These are phyloP conservation scores for Pisolithus albus DNA, from an alignment of 768 basidiomycete genomes.

Conservation along the genomic window DNA sequence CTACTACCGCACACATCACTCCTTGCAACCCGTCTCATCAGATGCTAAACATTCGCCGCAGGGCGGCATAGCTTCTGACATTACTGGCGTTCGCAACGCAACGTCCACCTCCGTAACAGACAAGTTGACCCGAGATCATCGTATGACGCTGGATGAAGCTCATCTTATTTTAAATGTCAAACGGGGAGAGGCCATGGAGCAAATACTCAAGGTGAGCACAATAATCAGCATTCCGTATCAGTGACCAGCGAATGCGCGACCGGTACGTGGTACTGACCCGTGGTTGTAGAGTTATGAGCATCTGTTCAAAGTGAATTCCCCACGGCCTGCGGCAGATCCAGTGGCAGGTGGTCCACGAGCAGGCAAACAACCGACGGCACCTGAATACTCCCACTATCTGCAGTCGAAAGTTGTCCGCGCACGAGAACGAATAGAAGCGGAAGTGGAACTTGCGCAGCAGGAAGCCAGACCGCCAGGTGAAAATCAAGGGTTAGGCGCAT, in stretches of 20 bases:
- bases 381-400: slow-evolving; percentile 78
- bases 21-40: slow-evolving; percentile 23
- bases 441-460: slow-evolving; percentile 36
- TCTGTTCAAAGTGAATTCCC: slow-evolving; percentile 85
- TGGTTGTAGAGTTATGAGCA: slow-evolving; percentile 77
- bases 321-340: slow-evolving; percentile 47
- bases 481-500: slow-evolving; percentile 13
- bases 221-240: not conserved
- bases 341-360: slow-evolving; percentile 32
- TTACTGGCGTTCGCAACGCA: slow-evolving; percentile 67
- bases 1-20: not conserved
- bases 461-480: slow-evolving; percentile 8
- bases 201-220: slow-evolving; percentile 58
- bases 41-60: slow-evolving; percentile 83
- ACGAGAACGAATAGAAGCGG: slow-evolving; percentile 90
- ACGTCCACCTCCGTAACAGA: slow-evolving; percentile 72
- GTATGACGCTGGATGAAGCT: slow-evolving; percentile 95
- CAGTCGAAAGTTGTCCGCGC: slow-evolving; percentile 97
- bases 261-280: slow-evolving; percentile 1
- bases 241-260: not conserved
- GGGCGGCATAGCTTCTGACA: slow-evolving; percentile 57
- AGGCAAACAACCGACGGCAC: slow-evolving; percentile 37
- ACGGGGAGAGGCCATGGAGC: slow-evolving; percentile 61
- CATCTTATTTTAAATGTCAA: slow-evolving; percentile 87
- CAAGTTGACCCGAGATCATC: slow-evolving; percentile 74